These are phyloP conservation scores for Wickerhamomyces tratensis DNA, from an alignment of 805 yeast genomes.

Conservation along the genomic window DNA sequence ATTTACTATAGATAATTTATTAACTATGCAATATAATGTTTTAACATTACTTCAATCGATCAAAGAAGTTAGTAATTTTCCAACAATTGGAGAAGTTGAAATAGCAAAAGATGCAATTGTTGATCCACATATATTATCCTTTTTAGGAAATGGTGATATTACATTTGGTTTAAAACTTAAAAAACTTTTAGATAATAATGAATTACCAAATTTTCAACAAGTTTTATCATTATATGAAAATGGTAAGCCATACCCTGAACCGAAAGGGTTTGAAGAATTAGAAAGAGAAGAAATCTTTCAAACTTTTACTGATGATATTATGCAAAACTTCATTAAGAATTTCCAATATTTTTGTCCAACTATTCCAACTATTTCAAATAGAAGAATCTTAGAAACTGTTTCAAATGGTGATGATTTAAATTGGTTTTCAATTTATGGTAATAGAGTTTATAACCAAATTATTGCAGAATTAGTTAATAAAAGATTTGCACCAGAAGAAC, in stretches of 20 bases:
- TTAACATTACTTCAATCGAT: constrained; percentile 1
- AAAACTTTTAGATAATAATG: background rate
- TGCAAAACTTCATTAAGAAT: background rate
- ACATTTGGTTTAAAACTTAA: constrained; percentile 2
- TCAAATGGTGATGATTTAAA: background rate
- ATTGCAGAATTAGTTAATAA: constrained; percentile 1
- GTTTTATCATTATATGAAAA: background rate
- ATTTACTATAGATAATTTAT: background rate
- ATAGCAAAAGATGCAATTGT: background rate
- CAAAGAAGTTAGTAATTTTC: background rate
- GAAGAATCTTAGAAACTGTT: background rate
- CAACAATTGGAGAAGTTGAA: constrained; percentile 2
- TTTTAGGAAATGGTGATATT: constrained; percentile 2
- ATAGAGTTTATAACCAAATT: constrained; percentile 1
- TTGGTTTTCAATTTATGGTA: constrained; percentile 1
- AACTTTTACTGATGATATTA: background rate
- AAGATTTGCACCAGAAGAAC: constrained; percentile 3
- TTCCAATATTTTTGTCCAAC: background rate
- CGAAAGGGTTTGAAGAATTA: too few relatives aligned
- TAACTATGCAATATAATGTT: background rate
- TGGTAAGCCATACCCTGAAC: too few relatives aligned
- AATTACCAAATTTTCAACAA: constrained; percentile 2
- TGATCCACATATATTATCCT: background rate
- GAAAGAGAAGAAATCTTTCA: background rate
- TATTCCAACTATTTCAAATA: constrained; percentile 1